These are phyloP conservation scores for Penicillium verhagenii DNA, from an alignment of 495 filamentous ascomycete genomes.

Conservation along the genomic window DNA sequence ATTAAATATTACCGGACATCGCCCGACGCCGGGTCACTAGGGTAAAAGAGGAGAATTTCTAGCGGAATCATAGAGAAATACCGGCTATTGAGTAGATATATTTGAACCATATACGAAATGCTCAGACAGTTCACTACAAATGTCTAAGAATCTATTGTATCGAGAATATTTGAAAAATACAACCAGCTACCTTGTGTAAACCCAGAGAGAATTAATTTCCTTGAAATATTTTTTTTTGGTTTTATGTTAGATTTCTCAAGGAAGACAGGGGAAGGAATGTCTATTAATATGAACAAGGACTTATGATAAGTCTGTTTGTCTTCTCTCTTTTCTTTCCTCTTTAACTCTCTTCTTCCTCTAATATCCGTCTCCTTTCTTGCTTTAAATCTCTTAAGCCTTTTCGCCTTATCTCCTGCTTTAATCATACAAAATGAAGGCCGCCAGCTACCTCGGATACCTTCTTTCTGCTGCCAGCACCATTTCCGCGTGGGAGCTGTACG, in stretches of 20 bases:
- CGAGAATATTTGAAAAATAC: neutral
- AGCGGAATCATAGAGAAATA: neutral
- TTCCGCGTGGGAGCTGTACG: neutral
- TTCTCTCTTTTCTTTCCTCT: neutral
- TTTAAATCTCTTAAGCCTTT: neutral
- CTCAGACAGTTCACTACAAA: neutral
- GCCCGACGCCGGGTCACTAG: neutral
- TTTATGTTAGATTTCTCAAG: neutral
- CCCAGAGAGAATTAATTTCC: neutral
- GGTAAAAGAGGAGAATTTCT: neutral
- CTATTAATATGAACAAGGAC: neutral
- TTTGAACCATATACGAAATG: neutral
- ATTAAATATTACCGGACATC: neutral
- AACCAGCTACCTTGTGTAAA: neutral
- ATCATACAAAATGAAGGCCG: neutral
- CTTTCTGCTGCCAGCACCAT: neutral
- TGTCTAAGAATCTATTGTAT: neutral
- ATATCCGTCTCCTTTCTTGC: neutral
- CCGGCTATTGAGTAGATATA: neutral
- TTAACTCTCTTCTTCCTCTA: neutral
- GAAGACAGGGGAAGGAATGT: neutral
- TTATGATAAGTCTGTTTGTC: too few relatives aligned
- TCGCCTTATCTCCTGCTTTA: neutral
- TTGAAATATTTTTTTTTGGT: neutral
- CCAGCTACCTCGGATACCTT: neutral